phyloP scores from a whole-genome alignment of 768 basidiomycete genomes.

The Leccinellum albellum region DNA sequence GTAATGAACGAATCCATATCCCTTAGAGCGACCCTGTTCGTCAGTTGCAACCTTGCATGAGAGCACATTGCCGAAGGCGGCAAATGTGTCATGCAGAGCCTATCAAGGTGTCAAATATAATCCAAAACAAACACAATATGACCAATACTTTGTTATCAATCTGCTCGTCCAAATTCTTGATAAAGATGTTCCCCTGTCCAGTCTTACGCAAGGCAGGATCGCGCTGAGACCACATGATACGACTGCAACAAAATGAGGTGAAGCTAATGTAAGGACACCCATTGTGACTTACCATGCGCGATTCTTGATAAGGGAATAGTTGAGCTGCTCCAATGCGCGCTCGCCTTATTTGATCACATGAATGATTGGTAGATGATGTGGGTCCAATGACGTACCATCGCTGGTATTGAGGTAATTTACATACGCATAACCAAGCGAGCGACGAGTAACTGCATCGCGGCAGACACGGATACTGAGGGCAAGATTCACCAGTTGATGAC shows the following conservation, averaged over 20 bases:
- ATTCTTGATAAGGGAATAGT: slow-evolving; percentile 98
- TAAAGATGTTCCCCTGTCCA: slow-evolving; percentile 99
- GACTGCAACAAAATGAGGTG: slow-evolving; percentile 43
- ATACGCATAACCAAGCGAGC: slow-evolving; percentile 98
- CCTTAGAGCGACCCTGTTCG: slow-evolving; percentile 91
- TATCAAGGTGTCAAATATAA: slow-evolving; percentile 27
- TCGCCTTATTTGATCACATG: slow-evolving; percentile 56
- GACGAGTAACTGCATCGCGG: slow-evolving; percentile 98
- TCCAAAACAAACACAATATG: not conserved
- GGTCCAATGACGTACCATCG: slow-evolving; percentile 62
- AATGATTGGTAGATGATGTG: not conserved
- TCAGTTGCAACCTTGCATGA: slow-evolving; percentile 99
- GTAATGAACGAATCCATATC: slow-evolving; percentile 99
- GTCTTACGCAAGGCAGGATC: slow-evolving; percentile 99
- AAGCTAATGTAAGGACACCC: not conserved
- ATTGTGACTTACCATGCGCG: slow-evolving; percentile 75
- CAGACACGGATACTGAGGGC: slow-evolving; percentile 89
- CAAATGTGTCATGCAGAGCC: slow-evolving; percentile 99
- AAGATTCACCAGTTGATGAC: not conserved
- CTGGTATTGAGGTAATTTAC: slow-evolving; percentile 96
- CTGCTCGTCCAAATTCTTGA: slow-evolving; percentile 96
- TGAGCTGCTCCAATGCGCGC: slow-evolving; percentile 97
- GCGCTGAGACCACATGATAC: slow-evolving; percentile 99
- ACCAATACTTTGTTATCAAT: slow-evolving; percentile 89
- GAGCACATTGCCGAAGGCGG: slow-evolving; percentile 96